Evolutionary conservation across 257 asterid genomes (phyloP).

Genomic region (Scutellaria barbata): DNA sequence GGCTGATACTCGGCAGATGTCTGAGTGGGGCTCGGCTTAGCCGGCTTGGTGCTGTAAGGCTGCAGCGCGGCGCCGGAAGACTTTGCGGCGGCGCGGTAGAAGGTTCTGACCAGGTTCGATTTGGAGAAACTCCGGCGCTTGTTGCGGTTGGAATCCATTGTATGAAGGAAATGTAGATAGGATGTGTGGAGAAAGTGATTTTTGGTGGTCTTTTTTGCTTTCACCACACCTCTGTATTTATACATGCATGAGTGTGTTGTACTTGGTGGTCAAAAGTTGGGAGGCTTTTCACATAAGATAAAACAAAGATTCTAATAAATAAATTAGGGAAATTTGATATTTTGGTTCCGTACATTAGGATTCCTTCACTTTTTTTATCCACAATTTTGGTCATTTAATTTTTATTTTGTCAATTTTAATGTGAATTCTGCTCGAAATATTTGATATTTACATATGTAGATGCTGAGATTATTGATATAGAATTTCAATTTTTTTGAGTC

Average conservation of each 20-base stretch:
- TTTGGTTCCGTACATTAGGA: not conserved
- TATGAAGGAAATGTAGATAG: not conserved
- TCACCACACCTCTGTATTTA: constrained; percentile 29
- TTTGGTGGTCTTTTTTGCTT: not conserved
- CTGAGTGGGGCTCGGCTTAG: constrained; percentile 27
- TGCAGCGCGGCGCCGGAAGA: constrained; percentile 36
- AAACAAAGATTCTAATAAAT: not conserved
- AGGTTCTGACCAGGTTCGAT: constrained; percentile 53
- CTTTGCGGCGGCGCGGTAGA: constrained; percentile 45
- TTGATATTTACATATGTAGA: too few relatives aligned
- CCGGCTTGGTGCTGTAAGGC: constrained; percentile 31
- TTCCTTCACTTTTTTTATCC: too few relatives aligned
- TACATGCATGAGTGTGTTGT: constrained; percentile 13
- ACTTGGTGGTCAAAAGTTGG: not conserved
- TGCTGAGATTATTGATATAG: too few relatives aligned
- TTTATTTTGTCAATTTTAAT: too few relatives aligned
- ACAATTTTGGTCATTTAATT: too few relatives aligned
- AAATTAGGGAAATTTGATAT: too few relatives aligned
- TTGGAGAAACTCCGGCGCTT: constrained; percentile 51
- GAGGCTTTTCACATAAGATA: constrained; percentile 1
- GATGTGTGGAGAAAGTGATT: not conserved
- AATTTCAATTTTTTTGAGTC: too few relatives aligned
- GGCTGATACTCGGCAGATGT: constrained; percentile 32
- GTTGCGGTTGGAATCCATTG: constrained; percentile 54
- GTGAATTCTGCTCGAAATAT: too few relatives aligned